phyloP scores from a whole-genome alignment of 169 alveolate genomes.

The Cryptosporidium ryanae region DNA sequence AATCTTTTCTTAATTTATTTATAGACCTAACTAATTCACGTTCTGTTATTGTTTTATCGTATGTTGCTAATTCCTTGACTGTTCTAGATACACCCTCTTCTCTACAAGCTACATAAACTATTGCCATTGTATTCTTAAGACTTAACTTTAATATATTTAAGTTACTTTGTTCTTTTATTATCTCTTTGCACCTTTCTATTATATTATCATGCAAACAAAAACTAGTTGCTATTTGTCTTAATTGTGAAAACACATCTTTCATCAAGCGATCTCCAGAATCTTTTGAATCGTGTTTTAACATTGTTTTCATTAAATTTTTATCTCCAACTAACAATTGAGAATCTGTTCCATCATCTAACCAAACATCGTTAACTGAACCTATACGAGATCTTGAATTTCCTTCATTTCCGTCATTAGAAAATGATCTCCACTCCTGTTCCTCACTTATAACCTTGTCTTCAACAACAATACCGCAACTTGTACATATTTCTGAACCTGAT shows the following conservation, averaged over 20 bases:
- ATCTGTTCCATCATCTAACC: conserved; percentile 89
- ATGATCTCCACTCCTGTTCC: conserved; percentile 92
- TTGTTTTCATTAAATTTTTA: conserved; percentile 52
- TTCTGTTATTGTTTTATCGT: conserved; percentile 85
- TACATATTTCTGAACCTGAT: conserved; percentile 90
- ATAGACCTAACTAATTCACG: conserved; percentile 89
- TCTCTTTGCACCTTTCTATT: conserved; percentile 86
- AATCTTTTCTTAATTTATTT: conserved; percentile 85
- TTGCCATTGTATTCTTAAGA: conserved; percentile 83
- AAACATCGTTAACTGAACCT: conserved; percentile 88
- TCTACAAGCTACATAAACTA: conserved; percentile 88
- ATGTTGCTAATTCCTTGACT: conserved; percentile 84
- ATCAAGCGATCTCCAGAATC: conserved; percentile 81
- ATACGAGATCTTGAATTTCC: conserved; percentile 87
- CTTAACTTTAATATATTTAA: conserved; percentile 80
- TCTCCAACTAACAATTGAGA: conserved; percentile 86
- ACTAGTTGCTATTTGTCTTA: conserved; percentile 84
- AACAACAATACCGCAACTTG: conserved; percentile 87
- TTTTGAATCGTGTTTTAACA: conserved; percentile 46
- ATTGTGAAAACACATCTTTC: conserved; percentile 81
- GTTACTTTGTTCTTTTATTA: conserved; percentile 82
- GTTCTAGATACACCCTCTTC: conserved; percentile 90
- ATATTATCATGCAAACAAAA: conserved; percentile 85
- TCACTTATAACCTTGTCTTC: conserved; percentile 86
- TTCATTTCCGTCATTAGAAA: conserved; percentile 83